Evolutionary conservation across 805 yeast genomes (phyloP), one percentile per base, ranked within the genome.

Genomic region (Maudiozyma serrabonitensis): DNA sequence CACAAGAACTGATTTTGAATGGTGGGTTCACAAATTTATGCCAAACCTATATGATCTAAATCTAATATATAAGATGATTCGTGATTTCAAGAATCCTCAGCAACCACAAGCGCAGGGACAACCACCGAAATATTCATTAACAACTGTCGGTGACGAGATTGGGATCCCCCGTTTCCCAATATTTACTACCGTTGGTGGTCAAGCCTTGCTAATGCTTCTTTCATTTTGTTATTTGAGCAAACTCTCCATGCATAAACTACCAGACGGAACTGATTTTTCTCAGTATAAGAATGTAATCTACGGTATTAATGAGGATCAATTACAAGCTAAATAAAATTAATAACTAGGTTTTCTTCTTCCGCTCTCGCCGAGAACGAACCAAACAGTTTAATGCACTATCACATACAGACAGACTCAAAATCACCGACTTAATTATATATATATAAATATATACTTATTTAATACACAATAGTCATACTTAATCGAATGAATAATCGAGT

Each of bases 41-140:
- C 96, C 96, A 18, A 80, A 77, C 50, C 77, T 85, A 47, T 88
- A 79, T 66, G 99, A 91, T 62, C 78, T 93, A 61, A 93, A 91
- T 64, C 72, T 70, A 28, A 63, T 79, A 25, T 65, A 69, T 47
- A 67, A 70, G 52, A 58, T 62, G 15, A 54, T 66, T 41, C 58
- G 61, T 45, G 63, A 64, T 50, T 56, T 57, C 15, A 59, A 58
- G 18, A 48, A 54, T 8, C 51, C 50, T 44, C 59, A 56, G 41
- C 60, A 58, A 46, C 50, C 53, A 40, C 58, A 54, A 18, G 51
- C 50, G 16, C 32, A 28, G 6, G 32, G 32, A 4, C 32, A 28
- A 28, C 56, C 54, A 41, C 56, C 54, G 39, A 59, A 63, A 47
- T 58, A 56, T 26, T 58, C 66, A 4, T 48, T 84, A 39, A 87